phyloP scores from a whole-genome alignment of 176 grass and related monocot species.

The Aegilops tauschii region DNA sequence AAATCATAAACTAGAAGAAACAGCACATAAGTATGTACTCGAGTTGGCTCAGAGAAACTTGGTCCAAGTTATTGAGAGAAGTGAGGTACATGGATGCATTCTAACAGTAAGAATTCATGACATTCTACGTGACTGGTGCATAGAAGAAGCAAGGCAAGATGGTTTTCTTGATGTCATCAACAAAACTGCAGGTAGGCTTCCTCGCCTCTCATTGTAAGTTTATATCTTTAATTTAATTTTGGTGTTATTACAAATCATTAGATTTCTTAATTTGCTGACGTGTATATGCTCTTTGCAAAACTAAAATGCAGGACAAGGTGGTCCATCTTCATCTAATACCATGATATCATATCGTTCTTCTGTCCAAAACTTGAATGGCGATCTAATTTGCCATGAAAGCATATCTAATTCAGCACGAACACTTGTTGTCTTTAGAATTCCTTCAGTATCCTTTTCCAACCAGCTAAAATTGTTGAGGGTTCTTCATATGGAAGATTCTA shows the following conservation, averaged over 20 bases:
- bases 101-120: not conserved
- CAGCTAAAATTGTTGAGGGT: not conserved
- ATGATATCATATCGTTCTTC: not conserved
- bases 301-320: not conserved
- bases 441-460: not conserved
- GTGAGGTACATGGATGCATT: not conserved
- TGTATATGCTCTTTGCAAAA: not conserved
- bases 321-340: not conserved
- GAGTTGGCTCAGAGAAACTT: not conserved
- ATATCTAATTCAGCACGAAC: not conserved
- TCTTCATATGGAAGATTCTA: not conserved
- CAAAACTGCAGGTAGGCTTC: not conserved
- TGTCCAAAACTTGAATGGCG: not conserved
- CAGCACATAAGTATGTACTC: not conserved
- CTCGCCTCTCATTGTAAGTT: not conserved
- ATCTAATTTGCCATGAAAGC: not conserved
- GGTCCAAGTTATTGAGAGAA: not conserved
- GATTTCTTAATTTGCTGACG: not conserved
- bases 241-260: not conserved
- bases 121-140: not conserved
- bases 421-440: not conserved
- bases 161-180: constrained; percentile 2
- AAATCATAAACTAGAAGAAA: not conserved
- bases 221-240: not conserved
- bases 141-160: not conserved